Evolutionary conservation across 2,329 filamentous ascomycete genomes (phyloP).

Genomic region (Metarhizium guizhouense): DNA sequence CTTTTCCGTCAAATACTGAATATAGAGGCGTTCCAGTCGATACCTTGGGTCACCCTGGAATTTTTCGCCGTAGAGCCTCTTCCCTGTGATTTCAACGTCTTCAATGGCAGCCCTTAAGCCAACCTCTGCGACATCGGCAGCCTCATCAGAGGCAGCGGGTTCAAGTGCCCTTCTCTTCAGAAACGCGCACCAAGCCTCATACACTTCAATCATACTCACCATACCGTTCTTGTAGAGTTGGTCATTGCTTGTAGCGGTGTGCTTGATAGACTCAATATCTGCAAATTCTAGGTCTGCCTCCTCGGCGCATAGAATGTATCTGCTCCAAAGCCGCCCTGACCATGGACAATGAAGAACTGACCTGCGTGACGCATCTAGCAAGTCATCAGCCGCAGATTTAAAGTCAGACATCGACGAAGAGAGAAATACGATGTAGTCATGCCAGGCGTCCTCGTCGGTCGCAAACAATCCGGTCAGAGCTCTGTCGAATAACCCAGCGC

Average conservation of each 20-base stretch:
- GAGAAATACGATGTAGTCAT: conserved; percentile 72
- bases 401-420: conserved; percentile 34
- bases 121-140: conserved; percentile 81
- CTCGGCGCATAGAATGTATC: conserved; percentile 79
- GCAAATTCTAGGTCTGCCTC: conserved; percentile 66
- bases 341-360: conserved; percentile 88
- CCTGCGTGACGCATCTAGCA: conserved; percentile 67
- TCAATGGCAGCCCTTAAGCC: conserved; percentile 80
- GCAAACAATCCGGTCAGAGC: conserved; percentile 63
- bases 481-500: conserved; percentile 65
- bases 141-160: conserved; percentile 65
- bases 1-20: conserved; percentile 83
- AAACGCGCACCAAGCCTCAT: conserved; percentile 91
- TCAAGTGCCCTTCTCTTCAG: conserved; percentile 78
- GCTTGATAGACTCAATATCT: conserved; percentile 83
- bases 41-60: conserved; percentile 85
- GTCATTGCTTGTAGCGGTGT: conserved; percentile 79
- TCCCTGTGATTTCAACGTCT: conserved; percentile 72
- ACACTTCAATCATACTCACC: conserved; percentile 81
- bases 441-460: conserved; percentile 68
- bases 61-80: conserved; percentile 60
- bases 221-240: conserved; percentile 79
- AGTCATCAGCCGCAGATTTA: conserved; percentile 26
- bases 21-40: conserved; percentile 81
- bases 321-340: conserved; percentile 85